Evolutionary conservation across 768 basidiomycete species (phyloP).

Genomic region (Amyloporia xantha): DNA sequence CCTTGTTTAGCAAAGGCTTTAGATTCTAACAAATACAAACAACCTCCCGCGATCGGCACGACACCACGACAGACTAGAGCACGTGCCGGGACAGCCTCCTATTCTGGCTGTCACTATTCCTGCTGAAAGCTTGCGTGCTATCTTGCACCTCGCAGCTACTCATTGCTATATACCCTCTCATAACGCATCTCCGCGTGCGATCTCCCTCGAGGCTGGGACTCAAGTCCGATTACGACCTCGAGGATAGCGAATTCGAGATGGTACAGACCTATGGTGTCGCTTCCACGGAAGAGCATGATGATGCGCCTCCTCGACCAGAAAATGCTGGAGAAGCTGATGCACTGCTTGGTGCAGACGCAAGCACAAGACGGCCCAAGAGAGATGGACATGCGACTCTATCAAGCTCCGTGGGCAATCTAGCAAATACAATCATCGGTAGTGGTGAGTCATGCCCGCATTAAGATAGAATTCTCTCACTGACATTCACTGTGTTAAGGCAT

Average conservation of each 20-base stretch:
- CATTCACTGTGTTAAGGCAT: conserved; percentile 49
- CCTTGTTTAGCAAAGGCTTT: conserved; percentile 26
- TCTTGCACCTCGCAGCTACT: no score
- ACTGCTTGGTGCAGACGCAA: conserved; percentile 43
- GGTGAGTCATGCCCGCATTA: conserved; percentile 40
- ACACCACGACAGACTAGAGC: background rate
- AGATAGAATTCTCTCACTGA: background rate
- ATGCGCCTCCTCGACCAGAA: conserved; percentile 23
- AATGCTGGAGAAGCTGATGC: conserved; percentile 48
- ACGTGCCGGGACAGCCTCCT: conserved; percentile 2
- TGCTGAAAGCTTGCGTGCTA: conserved; percentile 1
- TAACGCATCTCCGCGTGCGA: background rate
- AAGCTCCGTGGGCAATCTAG: conserved; percentile 72
- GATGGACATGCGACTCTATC: conserved; percentile 67
- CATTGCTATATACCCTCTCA: no score
- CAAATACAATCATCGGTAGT: conserved; percentile 90
- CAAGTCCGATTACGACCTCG: background rate
- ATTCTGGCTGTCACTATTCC: conserved; percentile 9
- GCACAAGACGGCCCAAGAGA: conserved; percentile 22
- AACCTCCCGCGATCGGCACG: background rate
- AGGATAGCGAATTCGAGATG: conserved; percentile 47
- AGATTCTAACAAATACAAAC: conserved; percentile 23
- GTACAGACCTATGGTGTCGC: conserved; percentile 57
- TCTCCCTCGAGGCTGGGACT: background rate
- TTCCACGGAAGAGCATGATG: conserved; percentile 24